Evolutionary conservation across 2,329 filamentous ascomycete species (phyloP), one percentile per base, ranked within the genome.

Genomic region (Aspergillus sp.): DNA sequence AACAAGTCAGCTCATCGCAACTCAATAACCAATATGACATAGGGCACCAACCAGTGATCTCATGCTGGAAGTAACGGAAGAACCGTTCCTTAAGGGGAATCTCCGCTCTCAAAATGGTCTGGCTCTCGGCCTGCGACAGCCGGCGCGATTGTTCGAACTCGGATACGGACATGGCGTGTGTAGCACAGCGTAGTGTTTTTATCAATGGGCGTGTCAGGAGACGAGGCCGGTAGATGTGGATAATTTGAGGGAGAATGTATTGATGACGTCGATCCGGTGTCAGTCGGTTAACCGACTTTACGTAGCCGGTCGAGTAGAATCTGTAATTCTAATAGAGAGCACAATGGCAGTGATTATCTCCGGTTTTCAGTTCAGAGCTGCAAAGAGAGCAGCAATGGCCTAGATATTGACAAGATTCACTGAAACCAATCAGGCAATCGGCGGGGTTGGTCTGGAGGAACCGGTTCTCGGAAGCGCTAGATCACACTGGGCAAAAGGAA

Each of bases 51-150:
- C 88, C 78, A 42, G 81, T 81, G 45, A 86, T 81, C 67, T 87
- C 84, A 58, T 83, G 78, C 56, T 88, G 84, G 61, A 95, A 95
- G 63, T 89, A 85, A 58, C 83, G 81, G 66, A 91, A 90, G 73
- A 95, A 95, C 33, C 82, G 82, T 62, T 91, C 85, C 57, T 90
- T 93, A 49, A 81, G 70, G 49, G 69, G 64, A 7, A 69, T 64
- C 38, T 71, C 68, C 3, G 63, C 58, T 48, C 64, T 69, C 5
- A 58, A 59, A 43, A 62, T 57, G 6, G 57, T 62, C 43, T 67
- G 62, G 38, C 65, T 65, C 30, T 64, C 61, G 22, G 64, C 60
- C 45, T 58, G 52, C 23, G 67, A 68, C 13, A 62, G 50, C 43
- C 63, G 57, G 30, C 62, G 61, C 12, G 51, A 46, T 19, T 61